These are phyloP conservation scores for Colletotrichum chlorophyti DNA, from an alignment of 2,329 filamentous ascomycete genomes.

Conservation along the genomic window DNA sequence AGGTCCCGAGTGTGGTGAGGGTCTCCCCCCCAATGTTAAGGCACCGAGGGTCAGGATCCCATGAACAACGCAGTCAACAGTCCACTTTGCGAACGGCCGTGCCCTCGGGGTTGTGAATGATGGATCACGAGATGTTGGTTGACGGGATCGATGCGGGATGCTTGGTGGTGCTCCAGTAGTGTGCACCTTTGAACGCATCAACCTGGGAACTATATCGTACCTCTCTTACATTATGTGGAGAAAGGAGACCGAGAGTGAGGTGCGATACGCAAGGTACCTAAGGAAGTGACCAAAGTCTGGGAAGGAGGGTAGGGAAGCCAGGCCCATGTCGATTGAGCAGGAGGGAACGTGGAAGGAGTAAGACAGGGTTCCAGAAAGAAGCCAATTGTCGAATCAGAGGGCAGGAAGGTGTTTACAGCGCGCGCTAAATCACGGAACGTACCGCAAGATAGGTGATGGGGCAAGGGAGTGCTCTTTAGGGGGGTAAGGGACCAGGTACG, in stretches of 20 bases:
- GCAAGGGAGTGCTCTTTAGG: no score
- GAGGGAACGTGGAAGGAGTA: neutral
- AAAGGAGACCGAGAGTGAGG: no score
- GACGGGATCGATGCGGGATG: neutral
- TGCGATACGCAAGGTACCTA: no score
- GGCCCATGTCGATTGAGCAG: neutral
- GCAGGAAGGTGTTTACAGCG: slow-evolving; percentile 1
- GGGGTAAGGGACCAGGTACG: neutral
- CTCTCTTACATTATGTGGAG: no score
- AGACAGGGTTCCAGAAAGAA: slow-evolving; percentile 17
- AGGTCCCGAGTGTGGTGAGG: slow-evolving; percentile 11
- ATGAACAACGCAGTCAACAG: neutral
- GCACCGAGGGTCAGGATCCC: no score
- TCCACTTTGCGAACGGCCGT: slow-evolving; percentile 1
- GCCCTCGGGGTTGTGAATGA: neutral
- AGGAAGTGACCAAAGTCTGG: slow-evolving; percentile 4
- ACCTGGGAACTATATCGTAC: no score
- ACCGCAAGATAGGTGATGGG: no score
- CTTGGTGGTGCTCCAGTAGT: no score
- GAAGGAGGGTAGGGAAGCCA: neutral
- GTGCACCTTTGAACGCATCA: no score
- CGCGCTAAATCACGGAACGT: slow-evolving; percentile 15
- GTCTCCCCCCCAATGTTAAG: no score
- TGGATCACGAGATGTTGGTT: slow-evolving; percentile 10
- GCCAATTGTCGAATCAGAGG: slow-evolving; percentile 24